Percentiles rank a stretch among this genome's conserved stretches.
Conservation (phyloP, 2,329 filamentous ascomycete species). For the Aspergillus ochraceus region DNA sequence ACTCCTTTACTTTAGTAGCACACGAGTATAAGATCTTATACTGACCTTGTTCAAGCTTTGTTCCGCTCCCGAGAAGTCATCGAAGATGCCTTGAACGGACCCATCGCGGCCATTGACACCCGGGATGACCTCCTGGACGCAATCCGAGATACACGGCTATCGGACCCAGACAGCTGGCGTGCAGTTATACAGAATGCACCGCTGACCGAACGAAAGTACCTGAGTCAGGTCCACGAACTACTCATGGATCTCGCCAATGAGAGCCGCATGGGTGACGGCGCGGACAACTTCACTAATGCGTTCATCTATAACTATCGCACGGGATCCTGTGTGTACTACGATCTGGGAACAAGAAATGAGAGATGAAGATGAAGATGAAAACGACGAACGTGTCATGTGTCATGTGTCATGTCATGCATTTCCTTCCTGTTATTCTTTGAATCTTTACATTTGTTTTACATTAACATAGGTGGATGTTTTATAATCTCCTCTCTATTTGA, state of each 20-base stretch:
- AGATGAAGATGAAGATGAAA: conserved; percentile 11
- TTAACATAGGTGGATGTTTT: not conserved
- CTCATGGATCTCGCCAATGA: conserved; percentile 62
- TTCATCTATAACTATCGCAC: conserved; percentile 93
- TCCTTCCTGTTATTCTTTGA: conserved; percentile 11
- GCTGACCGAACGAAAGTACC: conserved; percentile 75
- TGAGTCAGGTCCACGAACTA: conserved; percentile 78
- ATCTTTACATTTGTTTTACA: conserved; percentile 6
- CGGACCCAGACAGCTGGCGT: conserved; percentile 81
- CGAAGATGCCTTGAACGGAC: conserved; percentile 70
- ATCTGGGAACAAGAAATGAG: conserved; percentile 53
- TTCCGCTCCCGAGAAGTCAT: conserved; percentile 61
- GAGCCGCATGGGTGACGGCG: conserved; percentile 44
- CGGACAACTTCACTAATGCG: conserved; percentile 63
- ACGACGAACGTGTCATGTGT: conserved; percentile 12
- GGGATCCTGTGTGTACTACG: conserved; percentile 81
- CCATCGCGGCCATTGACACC: conserved; percentile 84
- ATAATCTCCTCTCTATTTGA: conserved; percentile 10
- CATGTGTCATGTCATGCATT: conserved; percentile 15
- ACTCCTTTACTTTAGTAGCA: conserved; percentile 13
- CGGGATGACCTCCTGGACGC: conserved; percentile 78
- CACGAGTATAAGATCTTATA: conserved; percentile 16
- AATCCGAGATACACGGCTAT: conserved; percentile 71
- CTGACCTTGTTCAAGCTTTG: conserved; percentile 42
- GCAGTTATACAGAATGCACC: conserved; percentile 75